phyloP scores from a whole-genome alignment of 768 basidiomycete genomes.

The Agaricus sinodeliciosus region DNA sequence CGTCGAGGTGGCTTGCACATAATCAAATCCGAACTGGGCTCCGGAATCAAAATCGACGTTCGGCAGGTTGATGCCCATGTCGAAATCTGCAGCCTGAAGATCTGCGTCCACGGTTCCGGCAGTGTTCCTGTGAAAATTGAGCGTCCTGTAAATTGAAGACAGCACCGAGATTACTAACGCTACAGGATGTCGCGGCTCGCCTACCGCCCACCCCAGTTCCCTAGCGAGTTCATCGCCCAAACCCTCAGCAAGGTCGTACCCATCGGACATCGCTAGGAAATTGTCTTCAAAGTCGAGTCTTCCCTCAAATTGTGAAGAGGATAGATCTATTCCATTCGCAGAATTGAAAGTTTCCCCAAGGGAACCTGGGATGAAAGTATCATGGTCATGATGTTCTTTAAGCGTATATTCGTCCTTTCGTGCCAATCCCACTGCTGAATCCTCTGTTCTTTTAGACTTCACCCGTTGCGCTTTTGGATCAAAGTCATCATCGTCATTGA shows the following conservation, averaged over 20 bases:
- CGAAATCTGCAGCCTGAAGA: neutral
- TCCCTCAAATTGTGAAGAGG: slow-evolving; percentile 51
- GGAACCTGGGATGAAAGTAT: slow-evolving; percentile 58
- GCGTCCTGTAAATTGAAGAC: neutral
- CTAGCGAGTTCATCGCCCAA: slow-evolving; percentile 70
- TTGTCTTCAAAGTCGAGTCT: slow-evolving; percentile 48
- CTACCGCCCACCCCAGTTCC: slow-evolving; percentile 63
- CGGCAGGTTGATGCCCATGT: neutral
- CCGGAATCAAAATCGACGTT: neutral
- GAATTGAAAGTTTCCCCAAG: slow-evolving; percentile 39
- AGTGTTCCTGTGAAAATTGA: neutral
- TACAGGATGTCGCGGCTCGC: neutral
- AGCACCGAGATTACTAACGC: neutral
- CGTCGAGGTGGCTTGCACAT: neutral
- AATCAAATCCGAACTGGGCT: neutral
- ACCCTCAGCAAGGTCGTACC: slow-evolving; percentile 48
- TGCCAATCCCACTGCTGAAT: slow-evolving; percentile 27
- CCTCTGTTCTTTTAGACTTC: slow-evolving; percentile 19
- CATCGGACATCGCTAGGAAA: slow-evolving; percentile 45
- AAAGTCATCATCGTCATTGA: slow-evolving; percentile 43
- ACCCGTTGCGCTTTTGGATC: slow-evolving; percentile 28
- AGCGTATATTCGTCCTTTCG: slow-evolving; percentile 57
- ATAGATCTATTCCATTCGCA: slow-evolving; percentile 23
- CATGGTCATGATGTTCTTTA: slow-evolving; percentile 65
- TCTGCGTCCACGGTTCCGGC: neutral